phyloP scores from a whole-genome alignment of 257 asterid genomes.

The Jacaranda mimosifolia region DNA sequence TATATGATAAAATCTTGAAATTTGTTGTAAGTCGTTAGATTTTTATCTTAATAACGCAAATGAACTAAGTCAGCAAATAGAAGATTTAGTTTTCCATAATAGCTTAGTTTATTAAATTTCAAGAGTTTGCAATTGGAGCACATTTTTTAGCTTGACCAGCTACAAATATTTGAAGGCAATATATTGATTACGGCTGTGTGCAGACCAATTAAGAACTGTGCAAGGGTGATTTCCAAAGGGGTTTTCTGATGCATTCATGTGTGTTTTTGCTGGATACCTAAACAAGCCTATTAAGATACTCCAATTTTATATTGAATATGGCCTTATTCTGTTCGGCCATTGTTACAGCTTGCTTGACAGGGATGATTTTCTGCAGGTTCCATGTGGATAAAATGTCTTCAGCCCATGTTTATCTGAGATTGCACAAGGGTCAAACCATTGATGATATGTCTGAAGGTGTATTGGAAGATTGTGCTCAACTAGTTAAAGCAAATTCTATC shows the following conservation, averaged over 20 bases:
- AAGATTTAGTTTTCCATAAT: slow-evolving; percentile 2
- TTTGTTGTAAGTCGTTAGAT: neutral
- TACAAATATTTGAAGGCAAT: neutral
- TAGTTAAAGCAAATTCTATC: slow-evolving; percentile 98
- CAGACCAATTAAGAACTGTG: neutral
- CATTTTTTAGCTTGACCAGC: slow-evolving; percentile 12
- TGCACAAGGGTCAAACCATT: slow-evolving; percentile 81
- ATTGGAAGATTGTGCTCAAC: slow-evolving; percentile 93
- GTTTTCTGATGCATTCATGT: slow-evolving; percentile 25
- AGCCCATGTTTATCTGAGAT: slow-evolving; percentile 95
- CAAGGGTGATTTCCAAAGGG: slow-evolving; percentile 18
- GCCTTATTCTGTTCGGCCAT: slow-evolving; percentile 9
- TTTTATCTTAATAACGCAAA: neutral
- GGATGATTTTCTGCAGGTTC: slow-evolving; percentile 67
- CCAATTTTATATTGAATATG: neutral
- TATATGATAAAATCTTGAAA: neutral
- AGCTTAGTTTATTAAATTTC: neutral
- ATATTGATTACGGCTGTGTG: neutral
- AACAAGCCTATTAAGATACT: neutral
- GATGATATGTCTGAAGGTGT: slow-evolving; percentile 94
- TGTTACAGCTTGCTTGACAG: slow-evolving; percentile 37
- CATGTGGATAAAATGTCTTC: slow-evolving; percentile 99
- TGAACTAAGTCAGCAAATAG: neutral
- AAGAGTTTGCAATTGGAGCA: neutral
- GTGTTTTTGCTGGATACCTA: neutral